These are phyloP conservation scores for Coemansia sp. DNA, from an alignment of 192 early-diverging fungal species.

Conservation along the genomic window DNA sequence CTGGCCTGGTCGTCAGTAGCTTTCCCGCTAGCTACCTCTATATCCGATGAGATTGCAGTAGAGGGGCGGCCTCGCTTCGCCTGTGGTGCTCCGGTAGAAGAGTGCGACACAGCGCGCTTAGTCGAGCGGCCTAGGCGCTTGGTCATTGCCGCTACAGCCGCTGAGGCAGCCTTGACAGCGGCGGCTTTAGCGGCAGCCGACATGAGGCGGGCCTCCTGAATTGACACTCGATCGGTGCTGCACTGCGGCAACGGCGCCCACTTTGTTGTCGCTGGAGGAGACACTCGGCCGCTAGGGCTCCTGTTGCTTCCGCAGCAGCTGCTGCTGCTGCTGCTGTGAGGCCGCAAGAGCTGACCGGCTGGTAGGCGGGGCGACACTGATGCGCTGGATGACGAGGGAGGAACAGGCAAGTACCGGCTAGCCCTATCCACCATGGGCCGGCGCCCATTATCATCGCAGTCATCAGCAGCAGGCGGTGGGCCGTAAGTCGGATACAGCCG, in stretches of 20 bases:
- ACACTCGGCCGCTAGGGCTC: neutral
- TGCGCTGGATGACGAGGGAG: neutral
- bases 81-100: neutral
- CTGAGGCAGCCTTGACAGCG: constrained; percentile 40
- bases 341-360: neutral
- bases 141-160: constrained; percentile 29
- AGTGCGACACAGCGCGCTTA: constrained; percentile 30
- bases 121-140: constrained; percentile 28
- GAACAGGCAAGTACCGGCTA: constrained; percentile 11
- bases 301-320: neutral
- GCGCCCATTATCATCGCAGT: neutral
- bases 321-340: constrained; percentile 13
- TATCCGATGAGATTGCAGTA: neutral
- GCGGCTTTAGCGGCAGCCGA: constrained; percentile 49
- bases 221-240: constrained; percentile 36
- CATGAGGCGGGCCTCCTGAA: constrained; percentile 42
- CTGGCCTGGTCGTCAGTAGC: constrained; percentile 8
- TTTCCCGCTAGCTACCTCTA: neutral
- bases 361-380: neutral
- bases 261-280: neutral
- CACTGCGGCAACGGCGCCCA: constrained; percentile 33
- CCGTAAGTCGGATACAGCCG: neutral
- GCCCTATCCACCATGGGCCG: constrained; percentile 8
- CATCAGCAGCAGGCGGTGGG: neutral
- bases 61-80: neutral